A percentile compares a stretch with the other conserved stretches of the same genome.
Evolutionary conservation across 2,329 filamentous ascomycete species (phyloP).

Genomic region (Calonectria leucothoes): DNA sequence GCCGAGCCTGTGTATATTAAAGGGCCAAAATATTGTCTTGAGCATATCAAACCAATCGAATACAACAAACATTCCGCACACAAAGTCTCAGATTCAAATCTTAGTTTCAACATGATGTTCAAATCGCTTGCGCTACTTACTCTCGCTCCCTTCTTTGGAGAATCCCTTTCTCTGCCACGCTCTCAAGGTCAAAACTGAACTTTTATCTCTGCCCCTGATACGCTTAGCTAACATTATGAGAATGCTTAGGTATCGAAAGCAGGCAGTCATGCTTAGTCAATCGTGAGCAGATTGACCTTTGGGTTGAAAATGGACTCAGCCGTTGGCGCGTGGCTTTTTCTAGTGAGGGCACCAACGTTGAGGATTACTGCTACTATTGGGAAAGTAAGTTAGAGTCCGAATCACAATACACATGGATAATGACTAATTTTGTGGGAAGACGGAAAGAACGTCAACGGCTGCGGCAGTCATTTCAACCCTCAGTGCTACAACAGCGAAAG

Average conservation of each 20-base stretch:
- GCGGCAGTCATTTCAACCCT: neutral
- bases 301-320: neutral
- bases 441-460: neutral
- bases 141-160: neutral
- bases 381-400: neutral
- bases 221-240: neutral
- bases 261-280: neutral
- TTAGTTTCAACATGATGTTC: neutral
- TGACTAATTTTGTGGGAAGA: neutral
- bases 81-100: neutral
- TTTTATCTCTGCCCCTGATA: no score
- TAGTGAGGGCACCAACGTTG: neutral
- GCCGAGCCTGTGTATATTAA: no score
- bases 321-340: neutral
- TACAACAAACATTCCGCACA: neutral
- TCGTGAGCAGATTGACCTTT: neutral
- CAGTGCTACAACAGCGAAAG: neutral
- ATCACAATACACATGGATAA: neutral
- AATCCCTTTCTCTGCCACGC: neutral
- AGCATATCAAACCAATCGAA: no score
- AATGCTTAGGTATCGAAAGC: neutral
- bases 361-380: neutral
- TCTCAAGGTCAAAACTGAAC: neutral
- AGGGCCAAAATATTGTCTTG: no score
- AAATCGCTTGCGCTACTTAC: neutral